These are phyloP conservation scores for Rhizopus sp. DNA, from an alignment of 371 early-diverging fungal species.

Conservation along the genomic window DNA sequence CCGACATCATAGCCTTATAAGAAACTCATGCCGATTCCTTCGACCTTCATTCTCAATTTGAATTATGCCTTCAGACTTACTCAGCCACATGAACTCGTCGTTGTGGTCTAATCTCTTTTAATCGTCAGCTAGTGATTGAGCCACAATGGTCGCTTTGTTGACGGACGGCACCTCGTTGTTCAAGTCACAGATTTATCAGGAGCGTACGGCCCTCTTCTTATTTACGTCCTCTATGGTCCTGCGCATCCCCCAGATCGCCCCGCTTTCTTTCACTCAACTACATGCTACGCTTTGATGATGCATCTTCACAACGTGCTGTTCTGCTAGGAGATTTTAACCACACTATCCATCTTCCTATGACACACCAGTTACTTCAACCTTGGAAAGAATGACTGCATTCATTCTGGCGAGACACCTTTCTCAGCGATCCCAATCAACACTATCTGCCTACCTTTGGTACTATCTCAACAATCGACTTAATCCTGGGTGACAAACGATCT, in stretches of 20 bases:
- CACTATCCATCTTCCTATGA: background rate
- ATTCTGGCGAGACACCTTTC: background rate
- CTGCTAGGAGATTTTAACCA: constrained; percentile 10
- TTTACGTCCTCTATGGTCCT: constrained; percentile 11
- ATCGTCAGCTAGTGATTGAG: background rate
- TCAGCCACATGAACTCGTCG: constrained; percentile 1
- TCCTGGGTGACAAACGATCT: background rate
- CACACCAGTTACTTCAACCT: background rate
- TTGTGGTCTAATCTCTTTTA: constrained; percentile 7
- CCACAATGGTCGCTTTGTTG: background rate
- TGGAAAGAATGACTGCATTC: background rate
- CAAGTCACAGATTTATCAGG: background rate
- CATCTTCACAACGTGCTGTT: constrained; percentile 1
- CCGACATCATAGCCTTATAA: constrained; percentile 10
- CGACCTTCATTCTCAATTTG: background rate
- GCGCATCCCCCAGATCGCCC: background rate
- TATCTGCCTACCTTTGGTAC: background rate
- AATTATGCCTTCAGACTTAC: background rate
- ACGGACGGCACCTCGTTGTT: background rate
- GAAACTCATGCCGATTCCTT: constrained; percentile 3
- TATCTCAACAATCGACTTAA: background rate
- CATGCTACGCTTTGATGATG: background rate
- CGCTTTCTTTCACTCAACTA: background rate
- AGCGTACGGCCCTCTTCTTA: background rate
- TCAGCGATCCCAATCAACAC: background rate